Evolutionary conservation across 2,329 filamentous ascomycete genomes (phyloP).

Genomic region (Amauroascus verrucosus): DNA sequence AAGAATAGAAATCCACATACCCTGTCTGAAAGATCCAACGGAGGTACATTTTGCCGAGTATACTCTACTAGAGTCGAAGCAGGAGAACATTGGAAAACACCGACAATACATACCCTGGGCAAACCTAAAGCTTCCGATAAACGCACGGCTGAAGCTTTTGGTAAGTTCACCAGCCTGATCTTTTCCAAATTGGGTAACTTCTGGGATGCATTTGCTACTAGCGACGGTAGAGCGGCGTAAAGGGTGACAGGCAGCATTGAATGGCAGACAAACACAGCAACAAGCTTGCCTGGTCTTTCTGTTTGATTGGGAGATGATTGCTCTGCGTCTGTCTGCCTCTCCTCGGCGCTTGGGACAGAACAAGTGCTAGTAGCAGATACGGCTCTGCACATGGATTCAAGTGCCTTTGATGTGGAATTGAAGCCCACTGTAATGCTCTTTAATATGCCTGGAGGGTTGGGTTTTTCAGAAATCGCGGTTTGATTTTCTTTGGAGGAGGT

Average conservation of each 20-base stretch:
- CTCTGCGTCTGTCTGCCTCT: neutral
- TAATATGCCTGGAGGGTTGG: constrained; percentile 2
- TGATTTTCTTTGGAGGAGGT: neutral
- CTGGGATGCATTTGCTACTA: constrained; percentile 16
- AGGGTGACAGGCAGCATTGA: constrained; percentile 17
- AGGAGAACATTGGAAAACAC: neutral
- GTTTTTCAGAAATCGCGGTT: neutral
- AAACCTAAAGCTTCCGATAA: constrained; percentile 8
- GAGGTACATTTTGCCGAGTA: constrained; percentile 6
- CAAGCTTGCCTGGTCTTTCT: constrained; percentile 4
- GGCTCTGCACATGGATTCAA: constrained; percentile 6
- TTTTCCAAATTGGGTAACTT: constrained; percentile 11
- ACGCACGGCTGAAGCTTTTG: constrained; percentile 12
- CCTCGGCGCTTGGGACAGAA: too few species aligned
- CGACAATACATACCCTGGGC: constrained; percentile 9
- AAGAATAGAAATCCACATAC: neutral
- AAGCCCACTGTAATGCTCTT: constrained; percentile 11
- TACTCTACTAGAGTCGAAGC: constrained; percentile 12
- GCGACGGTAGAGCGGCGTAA: constrained; percentile 20
- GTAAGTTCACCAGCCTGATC: constrained; percentile 28
- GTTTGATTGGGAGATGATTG: neutral
- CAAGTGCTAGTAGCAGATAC: too few species aligned
- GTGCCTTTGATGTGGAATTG: constrained; percentile 9
- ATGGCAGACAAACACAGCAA: constrained; percentile 19
- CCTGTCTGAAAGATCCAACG: neutral